Percentiles rank a stretch among this genome's conserved stretches.
These are phyloP conservation scores for Gonapodya sp. DNA, from an alignment of 192 early-diverging fungal genomes.

Conservation along the genomic window DNA sequence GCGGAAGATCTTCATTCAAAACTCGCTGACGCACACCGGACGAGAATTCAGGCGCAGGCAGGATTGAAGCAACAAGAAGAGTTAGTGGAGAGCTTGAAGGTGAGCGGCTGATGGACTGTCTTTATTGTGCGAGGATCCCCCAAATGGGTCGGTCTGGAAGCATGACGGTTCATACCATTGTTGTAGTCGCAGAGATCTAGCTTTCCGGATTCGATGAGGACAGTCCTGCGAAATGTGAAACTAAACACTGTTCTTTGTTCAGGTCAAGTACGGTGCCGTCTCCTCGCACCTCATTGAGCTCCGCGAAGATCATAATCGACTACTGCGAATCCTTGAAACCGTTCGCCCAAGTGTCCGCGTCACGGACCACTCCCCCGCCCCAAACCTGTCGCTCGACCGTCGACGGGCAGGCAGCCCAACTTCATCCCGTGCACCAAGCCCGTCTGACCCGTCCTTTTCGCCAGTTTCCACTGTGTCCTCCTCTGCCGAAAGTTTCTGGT, in stretches of 20 bases:
- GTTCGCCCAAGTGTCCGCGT: neutral
- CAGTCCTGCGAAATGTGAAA: neutral
- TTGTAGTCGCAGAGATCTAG: too few species aligned
- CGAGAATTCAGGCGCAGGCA: neutral
- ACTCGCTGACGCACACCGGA: neutral
- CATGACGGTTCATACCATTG: too few species aligned
- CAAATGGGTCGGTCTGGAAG: too few species aligned
- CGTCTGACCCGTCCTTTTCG: neutral
- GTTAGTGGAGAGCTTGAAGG: neutral
- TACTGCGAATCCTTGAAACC: neutral
- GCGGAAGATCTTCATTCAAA: neutral
- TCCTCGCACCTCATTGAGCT: neutral
- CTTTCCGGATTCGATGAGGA: neutral
- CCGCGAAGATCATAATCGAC: neutral
- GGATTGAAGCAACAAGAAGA: neutral
- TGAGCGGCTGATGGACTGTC: too few species aligned
- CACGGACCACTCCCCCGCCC: neutral
- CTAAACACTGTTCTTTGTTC: neutral
- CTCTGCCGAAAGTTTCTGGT: neutral
- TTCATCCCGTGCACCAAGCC: neutral
- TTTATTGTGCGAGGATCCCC: too few species aligned
- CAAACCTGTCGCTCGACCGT: too few species aligned
- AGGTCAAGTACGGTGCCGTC: neutral
- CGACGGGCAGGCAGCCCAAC: neutral
- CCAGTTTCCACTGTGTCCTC: neutral